phyloP scores from a whole-genome alignment of 768 basidiomycete genomes.

The Boletus reticulatus region DNA sequence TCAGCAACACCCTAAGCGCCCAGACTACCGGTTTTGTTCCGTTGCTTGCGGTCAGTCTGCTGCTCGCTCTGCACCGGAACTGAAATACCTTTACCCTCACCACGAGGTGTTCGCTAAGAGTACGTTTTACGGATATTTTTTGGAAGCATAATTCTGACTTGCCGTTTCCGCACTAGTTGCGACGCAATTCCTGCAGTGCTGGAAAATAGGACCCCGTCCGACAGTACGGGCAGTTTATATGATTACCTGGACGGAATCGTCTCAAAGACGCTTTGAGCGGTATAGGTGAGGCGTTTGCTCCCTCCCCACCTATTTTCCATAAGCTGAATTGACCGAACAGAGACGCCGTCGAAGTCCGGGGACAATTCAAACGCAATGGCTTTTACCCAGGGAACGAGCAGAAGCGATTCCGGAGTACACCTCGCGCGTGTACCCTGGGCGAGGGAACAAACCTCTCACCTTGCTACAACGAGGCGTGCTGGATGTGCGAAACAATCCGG shows the following conservation, averaged over 20 bases:
- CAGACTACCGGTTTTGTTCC: slow-evolving; percentile 22
- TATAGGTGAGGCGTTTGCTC: slow-evolving; percentile 11
- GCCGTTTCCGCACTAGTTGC: slow-evolving; percentile 8
- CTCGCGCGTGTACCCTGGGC: slow-evolving; percentile 23
- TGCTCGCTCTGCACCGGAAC: slow-evolving; percentile 13
- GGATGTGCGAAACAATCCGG: slow-evolving; percentile 21
- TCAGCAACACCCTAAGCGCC: slow-evolving; percentile 6
- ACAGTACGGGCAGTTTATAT: slow-evolving; percentile 16
- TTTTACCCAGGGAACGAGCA: slow-evolving; percentile 18
- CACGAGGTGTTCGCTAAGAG: slow-evolving; percentile 10
- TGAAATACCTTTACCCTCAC: slow-evolving; percentile 8
- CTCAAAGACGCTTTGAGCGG: slow-evolving; percentile 6
- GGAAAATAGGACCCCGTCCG: slow-evolving; percentile 8
- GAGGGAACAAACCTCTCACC: slow-evolving; percentile 17
- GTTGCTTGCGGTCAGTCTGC: slow-evolving; percentile 7
- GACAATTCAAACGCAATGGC: background rate
- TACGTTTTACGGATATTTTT: background rate
- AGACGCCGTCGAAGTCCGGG: slow-evolving; percentile 12
- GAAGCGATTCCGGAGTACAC: slow-evolving; percentile 23
- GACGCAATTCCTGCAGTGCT: slow-evolving; percentile 4
- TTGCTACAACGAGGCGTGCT: slow-evolving; percentile 13
- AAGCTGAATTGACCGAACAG: slow-evolving; percentile 4
- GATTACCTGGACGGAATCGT: slow-evolving; percentile 20
- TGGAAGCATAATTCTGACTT: background rate
- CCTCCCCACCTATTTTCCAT: background rate